Evolutionary conservation across 2,329 filamentous ascomycete species (phyloP).

Genomic region (Incumbomyces lentus): DNA sequence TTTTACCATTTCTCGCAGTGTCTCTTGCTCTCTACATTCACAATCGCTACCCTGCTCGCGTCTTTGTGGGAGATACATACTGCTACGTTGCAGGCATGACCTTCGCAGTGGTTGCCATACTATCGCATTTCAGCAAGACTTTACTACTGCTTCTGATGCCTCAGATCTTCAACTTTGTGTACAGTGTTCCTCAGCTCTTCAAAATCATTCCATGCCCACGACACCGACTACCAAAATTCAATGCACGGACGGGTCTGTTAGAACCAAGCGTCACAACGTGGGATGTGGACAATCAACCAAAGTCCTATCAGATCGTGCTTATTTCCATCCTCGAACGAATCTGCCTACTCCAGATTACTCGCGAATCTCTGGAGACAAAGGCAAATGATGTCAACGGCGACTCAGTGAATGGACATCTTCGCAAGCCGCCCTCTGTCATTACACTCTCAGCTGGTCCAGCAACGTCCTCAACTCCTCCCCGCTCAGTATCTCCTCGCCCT

Average conservation of each 20-base stretch:
- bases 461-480: not conserved
- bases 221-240: constrained; percentile 83
- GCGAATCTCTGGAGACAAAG: constrained; percentile 37
- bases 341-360: constrained; percentile 55
- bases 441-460: not conserved
- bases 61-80: constrained; percentile 97
- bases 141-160: constrained; percentile 81
- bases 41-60: constrained; percentile 91
- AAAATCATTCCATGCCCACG: constrained; percentile 82
- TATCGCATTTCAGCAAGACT: constrained; percentile 97
- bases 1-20: constrained; percentile 88
- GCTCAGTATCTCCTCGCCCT: constrained; percentile 1
- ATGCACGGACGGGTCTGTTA: constrained; percentile 69
- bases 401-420: not conserved
- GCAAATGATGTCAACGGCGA: constrained; percentile 31
- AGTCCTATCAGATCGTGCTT: constrained; percentile 48
- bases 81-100: constrained; percentile 99
- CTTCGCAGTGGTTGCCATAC: constrained; percentile 90
- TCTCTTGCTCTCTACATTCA: constrained; percentile 76
- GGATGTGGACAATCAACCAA: constrained; percentile 56
- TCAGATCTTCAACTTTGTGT: constrained; percentile 93
- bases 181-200: constrained; percentile 86
- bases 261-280: constrained; percentile 79
- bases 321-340: constrained; percentile 61
- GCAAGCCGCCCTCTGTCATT: constrained; percentile 1